Base-by-base conservation (phyloP, 2,329 filamentous ascomycete genomes). In the Hawksworthiomyces lignivorus region DNA sequence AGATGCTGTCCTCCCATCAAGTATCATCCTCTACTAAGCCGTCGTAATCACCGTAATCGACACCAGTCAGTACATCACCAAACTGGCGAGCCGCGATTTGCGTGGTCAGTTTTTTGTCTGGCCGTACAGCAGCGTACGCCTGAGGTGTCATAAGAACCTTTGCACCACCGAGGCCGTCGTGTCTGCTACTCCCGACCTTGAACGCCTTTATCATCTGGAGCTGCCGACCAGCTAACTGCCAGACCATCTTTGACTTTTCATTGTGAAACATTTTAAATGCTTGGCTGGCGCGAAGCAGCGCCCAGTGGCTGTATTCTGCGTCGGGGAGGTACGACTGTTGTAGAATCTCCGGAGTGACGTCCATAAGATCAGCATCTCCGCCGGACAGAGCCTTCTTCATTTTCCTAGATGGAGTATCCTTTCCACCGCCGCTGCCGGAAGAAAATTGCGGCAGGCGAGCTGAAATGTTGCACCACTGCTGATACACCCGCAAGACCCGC, bases 261-360 rank as follows among this genome's bases (percentile, higher is more conserved):
- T 45, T 38, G 48, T 64, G 59, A 27, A 57, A 62, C n/a, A 58
- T 30, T 31, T 63, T 64, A 52, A 73, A 76, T 4, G 63, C 56
- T 4, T 58, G 59, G 2, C 72, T 74, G 0, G 73, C 74, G 44
- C 73, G 72, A 14, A 77, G 55, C 3, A 73, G 54, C 4, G 63
- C 60, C 72, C 72, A 78, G 4, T 49, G 54, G 20, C 61, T 65
- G 10, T 61, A 41, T 1, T 59, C 57, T 0, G 52, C 43, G 6
- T 54, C 48, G 1, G 45, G 32, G 5, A 58, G 45, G 32, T 51
- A 50, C 1, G 47, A 45, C 27, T 56, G 55, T 11, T 57, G 54
- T 5, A 70, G 48, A 4, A 59, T n/a, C n/a, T n/a, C n/a, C n/a
- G n/a, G n/a, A n/a, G n/a, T n/a, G n/a, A n/a, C n/a, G n/a, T n/a